Base-by-base conservation (phyloP, 129 eudicot species). In the Heracleum sosnowskyi region DNA sequence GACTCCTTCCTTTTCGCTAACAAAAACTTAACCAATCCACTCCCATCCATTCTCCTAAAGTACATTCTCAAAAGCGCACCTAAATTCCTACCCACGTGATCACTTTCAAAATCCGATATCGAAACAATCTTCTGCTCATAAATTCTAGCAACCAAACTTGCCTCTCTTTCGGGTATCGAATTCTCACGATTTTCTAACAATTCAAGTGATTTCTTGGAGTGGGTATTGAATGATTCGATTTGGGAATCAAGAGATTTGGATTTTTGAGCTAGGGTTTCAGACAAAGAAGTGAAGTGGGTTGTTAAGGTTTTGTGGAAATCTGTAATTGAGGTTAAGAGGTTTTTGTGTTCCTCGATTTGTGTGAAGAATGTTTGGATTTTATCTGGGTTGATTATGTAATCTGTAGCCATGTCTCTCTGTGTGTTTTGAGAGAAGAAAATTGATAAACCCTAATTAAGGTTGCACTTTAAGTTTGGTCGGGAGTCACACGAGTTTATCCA, bases 31-130 rank as follows among this genome's bases (percentile, higher is more conserved):
- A 88, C 12, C 82, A 88, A 77, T 11, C 84, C 84, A 13, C 75
- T 28, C 6, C 63, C 49, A 75, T 88, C 89, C 92, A 86, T 88
- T 35, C 86, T 88, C 82, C 89, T 78, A 37, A 83, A 88, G 53
- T 39, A 74, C 76, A 64, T 63, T 80, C 46, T 83, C 84, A 87
- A 82, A 35, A 70, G 17, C 74, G 69, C 86, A 78, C 53, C 20
- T 74, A 75, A 79, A 76, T 77, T 49, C 74, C 42, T 45, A 24
- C 75, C 79, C 3, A 24, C 44, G 24, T 35, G 81, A 9, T 17
- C 13, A 42, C 24, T 46, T 69, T 73, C 79, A 17, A 87, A 57
- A 4, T 78, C 86, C 44, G 75, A 53, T 53, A 80, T 55, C 0
- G 79, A 84, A 34, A 81, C 36, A 18, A 35, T 69, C 51, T 77